Evolutionary conservation across 352 stramenopile genomes (phyloP).

Genomic region (Globisporangium viniferum): DNA sequence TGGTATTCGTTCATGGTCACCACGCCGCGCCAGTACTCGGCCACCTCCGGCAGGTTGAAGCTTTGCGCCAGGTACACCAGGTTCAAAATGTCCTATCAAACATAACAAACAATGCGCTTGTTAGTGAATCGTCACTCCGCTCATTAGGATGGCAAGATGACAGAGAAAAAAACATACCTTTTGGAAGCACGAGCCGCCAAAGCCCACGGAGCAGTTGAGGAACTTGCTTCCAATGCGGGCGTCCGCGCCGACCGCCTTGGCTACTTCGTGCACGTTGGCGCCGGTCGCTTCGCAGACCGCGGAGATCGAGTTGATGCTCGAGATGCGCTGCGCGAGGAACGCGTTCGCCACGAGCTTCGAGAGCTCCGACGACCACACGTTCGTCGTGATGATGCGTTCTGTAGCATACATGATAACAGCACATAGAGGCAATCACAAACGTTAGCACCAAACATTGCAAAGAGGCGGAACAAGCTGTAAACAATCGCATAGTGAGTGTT

Average conservation of each 20-base stretch:
- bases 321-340: slow-evolving; percentile 99
- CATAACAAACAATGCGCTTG: not conserved
- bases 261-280: slow-evolving; percentile 98
- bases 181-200: slow-evolving; percentile 99
- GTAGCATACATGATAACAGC: slow-evolving; percentile 21
- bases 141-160: slow-evolving; percentile 8
- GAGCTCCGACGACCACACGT: slow-evolving; percentile 99
- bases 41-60: slow-evolving; percentile 97
- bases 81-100: slow-evolving; percentile 95
- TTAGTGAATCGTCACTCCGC: not conserved
- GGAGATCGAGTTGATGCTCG: slow-evolving; percentile 99
- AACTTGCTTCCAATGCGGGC: slow-evolving; percentile 98
- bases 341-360: slow-evolving; percentile 99
- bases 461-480: not conserved
- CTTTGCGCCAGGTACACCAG: slow-evolving; percentile 99
- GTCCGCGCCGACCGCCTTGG: slow-evolving; percentile 96
- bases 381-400: slow-evolving; percentile 97
- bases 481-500: not conserved
- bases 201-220: slow-evolving; percentile 97
- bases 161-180: slow-evolving; percentile 55
- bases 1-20: slow-evolving; percentile 99
- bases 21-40: slow-evolving; percentile 99
- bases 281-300: slow-evolving; percentile 98
- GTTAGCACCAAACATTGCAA: not conserved
- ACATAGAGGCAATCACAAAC: not conserved